A percentile compares a stretch with the other conserved stretches of the same genome.
These are phyloP conservation scores for Termitomyces sp. DNA, from an alignment of 768 basidiomycete genomes.

Conservation along the genomic window DNA sequence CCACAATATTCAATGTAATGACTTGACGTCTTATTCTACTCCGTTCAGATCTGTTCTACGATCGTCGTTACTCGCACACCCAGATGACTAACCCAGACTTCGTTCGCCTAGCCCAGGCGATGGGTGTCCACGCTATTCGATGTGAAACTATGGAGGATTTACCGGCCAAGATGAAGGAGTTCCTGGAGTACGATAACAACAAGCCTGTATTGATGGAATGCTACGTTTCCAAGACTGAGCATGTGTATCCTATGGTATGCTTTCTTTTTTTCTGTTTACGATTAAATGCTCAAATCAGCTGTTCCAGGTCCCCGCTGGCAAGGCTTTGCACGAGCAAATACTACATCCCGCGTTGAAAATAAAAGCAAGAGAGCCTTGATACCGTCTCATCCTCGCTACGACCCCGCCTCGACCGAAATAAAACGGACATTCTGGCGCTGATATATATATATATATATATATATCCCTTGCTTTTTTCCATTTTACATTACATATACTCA, in stretches of 20 bases:
- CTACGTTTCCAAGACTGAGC: constrained; percentile 74
- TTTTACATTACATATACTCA: background rate
- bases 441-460: background rate
- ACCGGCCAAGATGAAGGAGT: constrained; percentile 96
- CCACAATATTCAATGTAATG: background rate
- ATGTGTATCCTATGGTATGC: constrained; percentile 86
- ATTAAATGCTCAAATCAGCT: constrained; percentile 2
- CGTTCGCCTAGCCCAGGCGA: constrained; percentile 79
- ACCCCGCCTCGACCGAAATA: background rate
- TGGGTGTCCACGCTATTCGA: constrained; percentile 89
- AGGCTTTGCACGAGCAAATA: constrained; percentile 89
- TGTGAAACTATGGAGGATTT: constrained; percentile 68
- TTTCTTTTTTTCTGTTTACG: background rate
- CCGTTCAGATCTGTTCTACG: constrained; percentile 85
- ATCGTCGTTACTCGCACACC: constrained; percentile 94
- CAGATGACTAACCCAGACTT: constrained; percentile 96
- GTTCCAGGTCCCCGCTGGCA: constrained; percentile 79
- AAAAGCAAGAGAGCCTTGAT: constrained; percentile 12
- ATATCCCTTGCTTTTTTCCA: background rate
- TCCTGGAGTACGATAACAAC: constrained; percentile 86
- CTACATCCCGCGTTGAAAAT: constrained; percentile 48
- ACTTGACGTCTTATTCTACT: background rate
- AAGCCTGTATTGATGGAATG: constrained; percentile 92
- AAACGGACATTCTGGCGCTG: background rate
- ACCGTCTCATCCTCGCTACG: background rate